Percentiles rank a stretch among this genome's conserved stretches.
These are phyloP conservation scores for Colletotrichum eremochloae DNA, from an alignment of 2,329 filamentous ascomycete genomes.

Conservation along the genomic window DNA sequence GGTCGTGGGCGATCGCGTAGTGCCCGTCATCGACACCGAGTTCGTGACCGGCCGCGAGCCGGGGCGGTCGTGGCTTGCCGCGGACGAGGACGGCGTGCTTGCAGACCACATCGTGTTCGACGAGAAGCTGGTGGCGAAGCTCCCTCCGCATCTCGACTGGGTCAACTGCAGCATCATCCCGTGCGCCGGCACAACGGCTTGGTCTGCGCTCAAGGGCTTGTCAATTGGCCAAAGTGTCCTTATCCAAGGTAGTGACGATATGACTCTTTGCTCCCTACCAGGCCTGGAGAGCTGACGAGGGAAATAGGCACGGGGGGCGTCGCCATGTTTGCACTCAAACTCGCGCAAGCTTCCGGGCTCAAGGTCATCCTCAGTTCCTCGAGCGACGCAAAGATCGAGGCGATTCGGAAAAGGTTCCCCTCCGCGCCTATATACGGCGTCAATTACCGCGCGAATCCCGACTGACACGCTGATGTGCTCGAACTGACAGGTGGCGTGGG, in stretches of 20 bases:
- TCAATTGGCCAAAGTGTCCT: neutral
- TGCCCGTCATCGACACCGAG: neutral
- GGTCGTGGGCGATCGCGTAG: neutral
- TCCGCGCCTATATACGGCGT: neutral
- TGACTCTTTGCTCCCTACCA: too few relatives aligned
- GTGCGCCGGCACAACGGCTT: neutral
- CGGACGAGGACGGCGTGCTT: neutral
- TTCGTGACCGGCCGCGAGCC: neutral
- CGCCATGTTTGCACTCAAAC: neutral
- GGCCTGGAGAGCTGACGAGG: neutral
- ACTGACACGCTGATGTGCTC: neutral
- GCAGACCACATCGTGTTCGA: neutral
- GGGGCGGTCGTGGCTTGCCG: neutral
- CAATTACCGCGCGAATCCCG: neutral
- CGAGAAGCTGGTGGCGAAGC: neutral
- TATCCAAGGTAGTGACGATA: neutral
- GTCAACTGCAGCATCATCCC: slow-evolving; percentile 3
- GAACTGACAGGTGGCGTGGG: neutral
- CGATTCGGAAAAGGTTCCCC: neutral
- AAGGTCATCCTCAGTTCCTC: neutral
- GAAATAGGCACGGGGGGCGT: neutral
- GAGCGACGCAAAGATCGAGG: neutral
- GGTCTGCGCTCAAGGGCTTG: neutral
- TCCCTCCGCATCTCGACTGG: neutral
- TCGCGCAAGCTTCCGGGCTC: neutral